phyloP scores from a whole-genome alignment of 2,329 filamentous ascomycete species.

The Penicillium sp. region DNA sequence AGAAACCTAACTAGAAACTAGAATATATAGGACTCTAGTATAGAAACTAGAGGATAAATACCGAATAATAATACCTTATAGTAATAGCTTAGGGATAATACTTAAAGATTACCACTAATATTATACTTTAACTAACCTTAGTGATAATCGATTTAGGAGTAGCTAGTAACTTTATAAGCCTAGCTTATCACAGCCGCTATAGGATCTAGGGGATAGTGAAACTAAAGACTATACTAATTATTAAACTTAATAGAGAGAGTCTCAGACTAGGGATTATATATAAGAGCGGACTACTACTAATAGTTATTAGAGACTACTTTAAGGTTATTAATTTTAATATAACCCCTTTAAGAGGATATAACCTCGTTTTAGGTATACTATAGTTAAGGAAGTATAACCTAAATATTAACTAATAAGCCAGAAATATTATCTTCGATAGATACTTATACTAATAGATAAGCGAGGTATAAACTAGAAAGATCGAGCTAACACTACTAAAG shows the following conservation, averaged over 20 bases:
- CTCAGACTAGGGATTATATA: neutral
- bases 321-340: slow-evolving; percentile 3
- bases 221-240: too few relatives aligned
- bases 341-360: neutral
- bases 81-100: too few relatives aligned
- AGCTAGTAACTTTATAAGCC: too few relatives aligned
- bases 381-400: neutral
- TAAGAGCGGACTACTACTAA: neutral
- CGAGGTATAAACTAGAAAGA: neutral
- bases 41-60: slow-evolving; percentile 6
- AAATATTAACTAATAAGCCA: too few relatives aligned
- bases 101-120: too few relatives aligned
- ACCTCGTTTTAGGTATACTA: too few relatives aligned
- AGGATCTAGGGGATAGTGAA: too few relatives aligned
- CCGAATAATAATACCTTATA: neutral
- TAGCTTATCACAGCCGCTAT: too few relatives aligned
- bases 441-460: too few relatives aligned
- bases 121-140: too few relatives aligned
- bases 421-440: neutral
- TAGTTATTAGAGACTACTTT: slow-evolving; percentile 3
- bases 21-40: slow-evolving; percentile 5
- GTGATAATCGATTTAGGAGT: too few relatives aligned
- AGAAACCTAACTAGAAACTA: neutral
- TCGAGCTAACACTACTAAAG: neutral
- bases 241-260: neutral